Conservation (phyloP, 2,329 filamentous ascomycete species). For the Beauveria scarabaeidicola region DNA sequence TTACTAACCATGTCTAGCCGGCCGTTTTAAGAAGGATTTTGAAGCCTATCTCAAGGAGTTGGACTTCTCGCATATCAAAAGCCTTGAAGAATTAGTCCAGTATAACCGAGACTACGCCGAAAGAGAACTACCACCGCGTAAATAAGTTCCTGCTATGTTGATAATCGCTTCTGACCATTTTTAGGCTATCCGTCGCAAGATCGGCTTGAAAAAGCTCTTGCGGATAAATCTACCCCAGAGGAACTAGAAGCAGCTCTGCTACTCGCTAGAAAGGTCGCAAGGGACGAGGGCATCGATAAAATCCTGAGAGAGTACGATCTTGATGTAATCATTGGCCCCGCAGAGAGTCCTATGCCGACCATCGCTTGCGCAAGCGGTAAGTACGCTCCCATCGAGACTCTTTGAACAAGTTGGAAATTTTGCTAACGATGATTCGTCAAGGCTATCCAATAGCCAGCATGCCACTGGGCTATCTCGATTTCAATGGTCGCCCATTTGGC, state of each 20-base stretch:
- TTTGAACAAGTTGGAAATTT: not conserved
- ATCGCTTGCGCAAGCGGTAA: slow-evolving; percentile 5
- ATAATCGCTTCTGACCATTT: not conserved
- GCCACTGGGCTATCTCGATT: slow-evolving; percentile 7
- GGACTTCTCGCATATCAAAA: slow-evolving; percentile 1
- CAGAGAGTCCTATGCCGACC: slow-evolving; percentile 11
- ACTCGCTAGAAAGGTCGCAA: slow-evolving; percentile 2
- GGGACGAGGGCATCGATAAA: slow-evolving; percentile 3
- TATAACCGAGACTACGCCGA: slow-evolving; percentile 10
- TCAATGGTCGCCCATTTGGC: slow-evolving; percentile 9
- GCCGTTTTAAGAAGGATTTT: slow-evolving; percentile 7
- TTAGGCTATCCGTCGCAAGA: slow-evolving; percentile 9
- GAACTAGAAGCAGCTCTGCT: slow-evolving; percentile 4
- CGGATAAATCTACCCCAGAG: slow-evolving; percentile 2
- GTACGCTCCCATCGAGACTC: not conserved
- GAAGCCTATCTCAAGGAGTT: slow-evolving; percentile 7
- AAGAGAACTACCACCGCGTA: slow-evolving; percentile 8
- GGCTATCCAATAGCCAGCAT: slow-evolving; percentile 9
- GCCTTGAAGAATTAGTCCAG: slow-evolving; percentile 7
- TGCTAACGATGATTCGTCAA: not conserved
- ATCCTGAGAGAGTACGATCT: slow-evolving; percentile 4
- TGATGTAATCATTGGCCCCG: slow-evolving; percentile 12
- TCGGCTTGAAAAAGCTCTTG: slow-evolving; percentile 6
- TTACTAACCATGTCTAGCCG: not conserved
- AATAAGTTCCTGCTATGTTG: not conserved